Percentiles rank a stretch among this genome's conserved stretches.
Conservation (phyloP, 768 basidiomycete genomes). For the Phanerochaete carnosa region DNA sequence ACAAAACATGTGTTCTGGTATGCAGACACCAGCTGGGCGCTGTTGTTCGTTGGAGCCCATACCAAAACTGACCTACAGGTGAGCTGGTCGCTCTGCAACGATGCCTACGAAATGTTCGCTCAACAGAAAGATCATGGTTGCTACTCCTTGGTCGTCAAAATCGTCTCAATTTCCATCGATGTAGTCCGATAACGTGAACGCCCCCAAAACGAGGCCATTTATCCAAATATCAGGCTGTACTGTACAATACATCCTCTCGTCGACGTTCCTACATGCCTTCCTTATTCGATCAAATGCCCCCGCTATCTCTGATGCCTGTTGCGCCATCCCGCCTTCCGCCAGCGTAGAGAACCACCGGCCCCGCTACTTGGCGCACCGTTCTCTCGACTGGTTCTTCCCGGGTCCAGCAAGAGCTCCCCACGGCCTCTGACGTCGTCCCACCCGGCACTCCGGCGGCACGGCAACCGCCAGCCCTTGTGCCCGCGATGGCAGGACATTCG, state of each 20-base stretch:
- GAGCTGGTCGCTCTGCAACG: neutral
- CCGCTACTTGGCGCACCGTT: neutral
- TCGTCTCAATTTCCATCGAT: too few species aligned
- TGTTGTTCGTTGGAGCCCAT: neutral
- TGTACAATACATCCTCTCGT: too few species aligned
- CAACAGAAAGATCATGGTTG: too few species aligned
- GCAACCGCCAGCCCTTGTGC: neutral
- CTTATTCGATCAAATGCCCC: neutral
- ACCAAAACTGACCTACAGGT: neutral
- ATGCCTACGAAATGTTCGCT: too few species aligned
- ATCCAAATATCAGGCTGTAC: too few species aligned
- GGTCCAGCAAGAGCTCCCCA: too few species aligned
- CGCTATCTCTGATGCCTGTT: neutral
- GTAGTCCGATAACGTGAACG: too few species aligned
- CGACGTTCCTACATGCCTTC: neutral
- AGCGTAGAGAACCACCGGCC: neutral
- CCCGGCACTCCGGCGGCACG: neutral
- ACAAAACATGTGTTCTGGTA: neutral
- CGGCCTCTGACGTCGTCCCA: neutral
- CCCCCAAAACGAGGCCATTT: too few species aligned
- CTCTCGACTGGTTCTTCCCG: too few species aligned
- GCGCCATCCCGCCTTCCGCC: neutral
- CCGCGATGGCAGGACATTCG: neutral
- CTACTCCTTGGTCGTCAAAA: too few species aligned
- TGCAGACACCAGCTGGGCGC: neutral